Evolutionary conservation across 2,329 filamentous ascomycete genomes (phyloP).

Genomic region (Nemania sp.): DNA sequence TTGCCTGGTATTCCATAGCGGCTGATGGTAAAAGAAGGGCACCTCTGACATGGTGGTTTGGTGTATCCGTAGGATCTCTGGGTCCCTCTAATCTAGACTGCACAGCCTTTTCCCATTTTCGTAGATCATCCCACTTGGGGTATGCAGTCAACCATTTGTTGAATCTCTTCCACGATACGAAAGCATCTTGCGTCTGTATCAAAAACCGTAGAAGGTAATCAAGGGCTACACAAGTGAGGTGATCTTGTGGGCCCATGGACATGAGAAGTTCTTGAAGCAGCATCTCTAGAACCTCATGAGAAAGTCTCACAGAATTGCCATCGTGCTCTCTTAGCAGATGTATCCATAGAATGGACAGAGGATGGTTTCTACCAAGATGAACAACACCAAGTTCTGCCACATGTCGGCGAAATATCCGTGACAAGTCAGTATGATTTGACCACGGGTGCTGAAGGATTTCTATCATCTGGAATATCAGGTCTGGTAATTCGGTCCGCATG

Average conservation of each 20-base stretch:
- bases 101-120: slow-evolving; percentile 13
- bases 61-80: neutral
- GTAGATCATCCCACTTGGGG: slow-evolving; percentile 21
- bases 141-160: slow-evolving; percentile 18
- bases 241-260: slow-evolving; percentile 24
- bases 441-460: slow-evolving; percentile 29
- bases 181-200: slow-evolving; percentile 21
- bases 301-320: slow-evolving; percentile 10
- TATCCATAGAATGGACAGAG: slow-evolving; percentile 28
- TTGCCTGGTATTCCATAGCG: slow-evolving; percentile 13
- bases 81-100: slow-evolving; percentile 11
- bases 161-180: slow-evolving; percentile 19
- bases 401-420: slow-evolving; percentile 30
- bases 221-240: slow-evolving; percentile 27
- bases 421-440: slow-evolving; percentile 26
- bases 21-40: neutral
- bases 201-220: slow-evolving; percentile 26
- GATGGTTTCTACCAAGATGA: slow-evolving; percentile 28
- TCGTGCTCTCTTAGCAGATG: slow-evolving; percentile 18
- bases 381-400: slow-evolving; percentile 27
- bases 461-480: slow-evolving; percentile 31
- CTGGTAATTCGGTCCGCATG: slow-evolving; percentile 28
- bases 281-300: slow-evolving; percentile 23
- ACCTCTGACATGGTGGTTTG: neutral
- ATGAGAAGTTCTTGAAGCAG: slow-evolving; percentile 24